Evolutionary conservation across 116 monocot species (phyloP), one percentile per base, ranked within the genome.

Genomic region (Iris pallida): DNA sequence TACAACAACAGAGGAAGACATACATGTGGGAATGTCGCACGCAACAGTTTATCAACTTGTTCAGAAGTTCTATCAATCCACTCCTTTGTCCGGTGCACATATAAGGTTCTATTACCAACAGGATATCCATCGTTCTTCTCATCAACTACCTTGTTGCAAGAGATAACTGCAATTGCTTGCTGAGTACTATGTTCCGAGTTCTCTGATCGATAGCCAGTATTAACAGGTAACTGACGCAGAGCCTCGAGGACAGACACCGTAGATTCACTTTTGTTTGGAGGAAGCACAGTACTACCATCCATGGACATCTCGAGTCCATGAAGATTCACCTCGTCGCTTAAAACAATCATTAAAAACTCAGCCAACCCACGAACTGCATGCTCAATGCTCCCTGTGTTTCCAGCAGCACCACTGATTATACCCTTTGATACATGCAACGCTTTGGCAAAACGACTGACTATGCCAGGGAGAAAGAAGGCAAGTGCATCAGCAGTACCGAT

Each of bases 391-490:
- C 68, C 76, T n/a, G 79, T 51, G 63, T 79, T 87, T 75, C 89
- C 83, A 77, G 87, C 89, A 63, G 96, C 82, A 73, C 92, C 92
- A 85, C 81, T 87, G 59, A 87, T 73, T 81, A 85, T 80, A 71
- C 20, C 83, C 66, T 89, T 97, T 20, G 89, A 65, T 47, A 70
- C 63, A 83, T 81, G 76, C 17, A 97, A 73, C 40, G 81, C 74
- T 70, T 90, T 92, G 20, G 87, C 59, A 70, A 89, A 84, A 44
- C 85, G 82, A 75, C 96, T 97, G 5, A 92, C 86, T 68, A 83
- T 76, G 20, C 96, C 92, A 63, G 92, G 96, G 51, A 97, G 73
- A 67, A 97, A 97, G 76, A 87, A 97, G 49, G 89, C 96, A 67
- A 97, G 85, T 19, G 81, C 78, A 83, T 97, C 96, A 73, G 96